These are phyloP conservation scores for Uromyces viciae-fabae DNA, from an alignment of 1,284 basidiomycete genomes.

Conservation along the genomic window DNA sequence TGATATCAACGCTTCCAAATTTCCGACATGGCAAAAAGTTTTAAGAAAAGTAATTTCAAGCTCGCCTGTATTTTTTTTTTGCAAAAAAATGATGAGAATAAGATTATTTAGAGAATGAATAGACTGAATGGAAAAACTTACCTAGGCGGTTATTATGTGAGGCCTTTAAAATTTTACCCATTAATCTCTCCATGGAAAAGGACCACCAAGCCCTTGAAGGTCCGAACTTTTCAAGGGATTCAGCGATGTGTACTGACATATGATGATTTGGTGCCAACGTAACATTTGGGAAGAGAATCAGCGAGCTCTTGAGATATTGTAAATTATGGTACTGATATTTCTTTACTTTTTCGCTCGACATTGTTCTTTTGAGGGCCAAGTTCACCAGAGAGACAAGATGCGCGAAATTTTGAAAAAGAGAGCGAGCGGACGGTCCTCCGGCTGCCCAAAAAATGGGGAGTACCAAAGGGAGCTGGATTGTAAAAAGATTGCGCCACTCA, in stretches of 20 bases:
- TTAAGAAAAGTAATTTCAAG: neutral
- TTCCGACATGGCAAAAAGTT: neutral
- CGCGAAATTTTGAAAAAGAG: neutral
- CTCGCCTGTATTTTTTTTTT: neutral
- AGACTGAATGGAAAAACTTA: neutral
- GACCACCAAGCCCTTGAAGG: conserved; percentile 21
- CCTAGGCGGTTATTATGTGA: conserved; percentile 12
- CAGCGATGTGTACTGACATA: neutral
- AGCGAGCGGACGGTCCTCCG: neutral
- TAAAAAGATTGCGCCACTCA: conserved; percentile 36
- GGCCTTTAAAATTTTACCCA: neutral
- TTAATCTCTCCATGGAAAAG: conserved; percentile 14
- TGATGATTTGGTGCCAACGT: neutral
- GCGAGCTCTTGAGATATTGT: neutral
- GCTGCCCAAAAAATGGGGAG: neutral
- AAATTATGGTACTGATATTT: neutral
- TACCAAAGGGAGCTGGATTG: conserved; percentile 14
- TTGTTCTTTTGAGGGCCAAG: conserved; percentile 13
- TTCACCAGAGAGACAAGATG: conserved; percentile 14
- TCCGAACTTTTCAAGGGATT: conserved; percentile 6
- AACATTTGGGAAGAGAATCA: neutral
- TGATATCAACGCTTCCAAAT: neutral
- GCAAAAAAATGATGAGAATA: neutral
- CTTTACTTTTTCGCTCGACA: neutral
- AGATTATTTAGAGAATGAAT: neutral